A percentile compares a stretch with the other conserved stretches of the same genome.
Conservation (phyloP, 148 eudicot genomes). For the Suaeda aralocaspica region DNA sequence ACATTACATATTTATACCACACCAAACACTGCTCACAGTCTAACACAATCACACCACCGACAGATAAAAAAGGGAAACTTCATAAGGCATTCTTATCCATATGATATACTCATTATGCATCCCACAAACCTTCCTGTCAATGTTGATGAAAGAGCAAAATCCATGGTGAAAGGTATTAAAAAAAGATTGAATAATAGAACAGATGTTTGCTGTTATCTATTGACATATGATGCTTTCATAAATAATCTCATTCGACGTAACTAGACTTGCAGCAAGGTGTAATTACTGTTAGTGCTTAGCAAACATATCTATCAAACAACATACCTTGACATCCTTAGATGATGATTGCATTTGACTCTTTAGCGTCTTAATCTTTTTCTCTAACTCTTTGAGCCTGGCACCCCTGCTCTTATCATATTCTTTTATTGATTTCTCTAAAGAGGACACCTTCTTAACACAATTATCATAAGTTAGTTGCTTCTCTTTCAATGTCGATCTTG, state of each 20-base stretch:
- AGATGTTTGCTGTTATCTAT: background rate
- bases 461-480: slow-evolving; percentile 50
- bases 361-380: slow-evolving; percentile 66
- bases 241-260: background rate
- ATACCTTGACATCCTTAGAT: slow-evolving; percentile 83
- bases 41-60: background rate
- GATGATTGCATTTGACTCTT: slow-evolving; percentile 76
- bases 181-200: background rate
- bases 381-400: slow-evolving; percentile 73
- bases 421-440: slow-evolving; percentile 71
- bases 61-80: no score
- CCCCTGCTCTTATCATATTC: slow-evolving; percentile 69
- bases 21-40: background rate
- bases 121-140: background rate
- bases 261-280: background rate
- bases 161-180: background rate
- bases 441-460: slow-evolving; percentile 58
- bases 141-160: background rate
- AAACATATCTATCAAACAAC: slow-evolving; percentile 17
- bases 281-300: background rate
- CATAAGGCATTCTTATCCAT: background rate
- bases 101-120: background rate
- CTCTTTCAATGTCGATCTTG: slow-evolving; percentile 57
- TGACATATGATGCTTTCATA: background rate
- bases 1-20: no score